Base-by-base conservation (phyloP, 192 early-diverging fungal genomes). In the Entomortierella chlamydospora region DNA sequence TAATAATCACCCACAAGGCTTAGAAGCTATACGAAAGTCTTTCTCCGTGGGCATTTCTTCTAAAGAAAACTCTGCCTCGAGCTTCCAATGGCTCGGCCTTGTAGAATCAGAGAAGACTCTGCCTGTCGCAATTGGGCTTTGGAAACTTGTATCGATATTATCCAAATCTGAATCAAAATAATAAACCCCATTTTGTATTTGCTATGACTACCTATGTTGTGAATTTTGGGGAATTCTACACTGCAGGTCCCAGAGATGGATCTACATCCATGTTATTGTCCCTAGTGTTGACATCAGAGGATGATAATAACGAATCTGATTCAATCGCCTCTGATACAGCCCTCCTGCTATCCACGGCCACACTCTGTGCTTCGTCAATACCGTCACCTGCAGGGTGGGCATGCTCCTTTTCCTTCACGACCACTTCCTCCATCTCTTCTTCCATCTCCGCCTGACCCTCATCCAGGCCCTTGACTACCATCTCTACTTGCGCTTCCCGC, bases 401-500 rank as follows among this genome's bases (percentile, higher is more conserved):
- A 25, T 70, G 63, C 56, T 79, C 76, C 54, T 79, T 79, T 43
- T 70, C 74, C 42, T 70, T 70, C 18, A 64, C 64, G 25, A 68
- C 61, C 25, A 68, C 61, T 12, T 70, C 76, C 20, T 79, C 76
- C 76, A 79, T 79, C 34, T 70, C 76, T 9, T 79, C 76, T 55
- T 79, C 76, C 76, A 79, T 79, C 42, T 79, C 76, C 10, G 76
- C 76, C 17, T 79, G 76, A 11, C 76, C 76, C 5, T 79, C 68
- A 57, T 79, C 76, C 56, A 79, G 26, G 18, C 76, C 63, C 26
- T 79, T 79, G 47, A 79, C 76, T 18, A 79, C 76, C 68, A 79
- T 28, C 13, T 79, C 76, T 4, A 79, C 76, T 12, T 70, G 57
- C 0, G 47, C 68, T 31, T 70, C 76, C 18, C 67, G 66, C 61